phyloP scores from a whole-genome alignment of 306 rosid species.

The Prunus mongolica region DNA sequence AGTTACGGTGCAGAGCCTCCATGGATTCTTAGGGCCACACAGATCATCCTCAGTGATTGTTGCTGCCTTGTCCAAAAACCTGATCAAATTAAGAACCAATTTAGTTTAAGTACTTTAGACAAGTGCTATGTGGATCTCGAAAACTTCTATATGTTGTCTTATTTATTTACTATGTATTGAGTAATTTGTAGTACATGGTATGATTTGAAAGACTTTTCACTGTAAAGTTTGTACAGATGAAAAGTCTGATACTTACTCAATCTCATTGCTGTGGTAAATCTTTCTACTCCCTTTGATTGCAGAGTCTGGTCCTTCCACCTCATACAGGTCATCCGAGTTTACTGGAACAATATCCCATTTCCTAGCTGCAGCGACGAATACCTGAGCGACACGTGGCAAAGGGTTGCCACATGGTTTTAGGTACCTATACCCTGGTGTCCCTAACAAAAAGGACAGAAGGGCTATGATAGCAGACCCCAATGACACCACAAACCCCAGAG shows the following conservation, averaged over 20 bases:
- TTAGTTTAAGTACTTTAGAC: too few relatives aligned
- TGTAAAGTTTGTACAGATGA: neutral
- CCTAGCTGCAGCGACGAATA: constrained; percentile 49
- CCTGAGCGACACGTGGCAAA: constrained; percentile 58
- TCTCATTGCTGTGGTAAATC: constrained; percentile 49
- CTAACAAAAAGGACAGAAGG: constrained; percentile 37
- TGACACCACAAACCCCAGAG: constrained; percentile 50
- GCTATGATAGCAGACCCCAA: constrained; percentile 50
- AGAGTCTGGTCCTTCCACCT: constrained; percentile 34
- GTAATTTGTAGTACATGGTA: neutral
- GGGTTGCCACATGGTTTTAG: constrained; percentile 62
- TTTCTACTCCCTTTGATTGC: constrained; percentile 41
- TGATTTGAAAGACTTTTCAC: neutral
- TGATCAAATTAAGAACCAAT: neutral
- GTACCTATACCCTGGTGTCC: constrained; percentile 45
- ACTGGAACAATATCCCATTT: constrained; percentile 37
- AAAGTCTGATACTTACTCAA: constrained; percentile 38
- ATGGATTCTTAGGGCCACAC: constrained; percentile 26
- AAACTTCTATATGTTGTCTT: too few relatives aligned
- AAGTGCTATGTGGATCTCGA: too few relatives aligned
- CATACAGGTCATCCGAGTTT: constrained; percentile 40
- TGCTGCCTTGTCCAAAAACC: constrained; percentile 38
- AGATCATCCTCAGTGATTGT: constrained; percentile 24
- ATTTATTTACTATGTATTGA: neutral
- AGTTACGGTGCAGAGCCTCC: constrained; percentile 63